phyloP scores from a whole-genome alignment of 129 eudicot genomes.

The Tanacetum coccineum region DNA sequence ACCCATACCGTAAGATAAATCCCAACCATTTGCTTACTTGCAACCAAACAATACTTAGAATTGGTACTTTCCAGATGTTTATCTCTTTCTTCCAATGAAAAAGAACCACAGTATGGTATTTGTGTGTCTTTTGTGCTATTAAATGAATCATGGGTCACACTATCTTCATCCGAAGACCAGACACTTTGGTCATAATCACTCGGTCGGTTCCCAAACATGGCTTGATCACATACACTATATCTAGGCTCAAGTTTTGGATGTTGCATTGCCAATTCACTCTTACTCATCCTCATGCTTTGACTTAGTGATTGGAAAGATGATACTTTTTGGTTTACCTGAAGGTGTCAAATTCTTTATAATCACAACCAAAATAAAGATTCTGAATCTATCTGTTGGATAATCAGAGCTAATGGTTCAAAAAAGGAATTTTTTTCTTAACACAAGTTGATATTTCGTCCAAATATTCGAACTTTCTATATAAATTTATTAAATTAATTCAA shows the following conservation, averaged over 20 bases:
- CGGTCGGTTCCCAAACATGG: conserved; percentile 46
- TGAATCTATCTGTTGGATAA: not conserved
- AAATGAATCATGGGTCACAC: conserved; percentile 50
- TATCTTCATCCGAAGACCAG: conserved; percentile 79
- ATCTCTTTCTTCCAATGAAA: conserved; percentile 53
- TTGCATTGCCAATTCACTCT: conserved; percentile 38
- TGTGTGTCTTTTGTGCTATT: conserved; percentile 41
- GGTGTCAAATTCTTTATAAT: not conserved
- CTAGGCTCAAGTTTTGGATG: conserved; percentile 53
- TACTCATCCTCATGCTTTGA: conserved; percentile 73
- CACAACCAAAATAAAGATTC: not conserved
- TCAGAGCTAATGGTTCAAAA: not conserved
- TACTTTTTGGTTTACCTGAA: conserved; percentile 51
- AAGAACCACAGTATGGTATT: conserved; percentile 36
- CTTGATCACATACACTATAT: conserved; percentile 71
- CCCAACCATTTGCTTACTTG: conserved; percentile 98
- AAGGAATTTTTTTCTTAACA: not conserved
- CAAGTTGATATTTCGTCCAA: too few species aligned
- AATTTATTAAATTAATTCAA: not conserved
- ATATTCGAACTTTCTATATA: not conserved
- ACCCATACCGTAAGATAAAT: conserved; percentile 85
- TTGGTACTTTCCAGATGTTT: conserved; percentile 43
- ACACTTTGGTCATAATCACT: conserved; percentile 52
- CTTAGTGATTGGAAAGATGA: conserved; percentile 63
- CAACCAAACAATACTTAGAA: conserved; percentile 76